Percentiles rank a stretch among this genome's conserved stretches.
These are phyloP conservation scores for Exophiala aquamarina DNA, from an alignment of 2,329 filamentous ascomycete species.

Conservation along the genomic window DNA sequence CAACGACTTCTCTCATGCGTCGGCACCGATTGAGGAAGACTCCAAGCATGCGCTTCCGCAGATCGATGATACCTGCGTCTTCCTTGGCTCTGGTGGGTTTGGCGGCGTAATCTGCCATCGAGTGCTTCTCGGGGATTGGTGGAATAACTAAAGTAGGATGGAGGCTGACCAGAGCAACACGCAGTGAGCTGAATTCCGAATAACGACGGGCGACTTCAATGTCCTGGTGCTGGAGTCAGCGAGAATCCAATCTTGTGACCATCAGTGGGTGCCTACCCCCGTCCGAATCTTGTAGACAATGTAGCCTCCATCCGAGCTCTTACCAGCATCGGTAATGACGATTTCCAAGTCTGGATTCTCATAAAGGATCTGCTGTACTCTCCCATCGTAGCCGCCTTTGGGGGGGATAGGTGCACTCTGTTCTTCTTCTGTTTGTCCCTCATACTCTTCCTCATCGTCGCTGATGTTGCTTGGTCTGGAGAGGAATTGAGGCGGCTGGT, in stretches of 20 bases:
- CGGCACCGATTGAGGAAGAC: constrained; percentile 94
- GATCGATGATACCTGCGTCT: constrained; percentile 92
- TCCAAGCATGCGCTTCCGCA: constrained; percentile 93
- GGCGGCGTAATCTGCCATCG: constrained; percentile 96
- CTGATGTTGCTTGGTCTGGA: constrained; percentile 55
- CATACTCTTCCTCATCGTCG: constrained; percentile 57
- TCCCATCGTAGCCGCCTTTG: constrained; percentile 87
- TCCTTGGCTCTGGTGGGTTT: constrained; percentile 98
- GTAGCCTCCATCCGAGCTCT: constrained; percentile 88
- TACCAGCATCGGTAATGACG: constrained; percentile 89
- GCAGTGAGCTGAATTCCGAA: constrained; percentile 91
- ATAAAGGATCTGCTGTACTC: constrained; percentile 95
- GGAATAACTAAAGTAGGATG: constrained; percentile 95
- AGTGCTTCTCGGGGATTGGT: constrained; percentile 97
- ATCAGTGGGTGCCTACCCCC: constrained; percentile 60
- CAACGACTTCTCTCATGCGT: constrained; percentile 85
- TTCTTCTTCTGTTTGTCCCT: constrained; percentile 44
- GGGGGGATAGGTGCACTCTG: constrained; percentile 56
- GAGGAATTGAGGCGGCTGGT: constrained; percentile 61
- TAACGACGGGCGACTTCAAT: constrained; percentile 93
- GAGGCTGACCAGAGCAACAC: constrained; percentile 82
- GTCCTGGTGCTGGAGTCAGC: constrained; percentile 58
- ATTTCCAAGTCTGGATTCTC: constrained; percentile 90
- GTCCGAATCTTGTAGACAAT: constrained; percentile 98
- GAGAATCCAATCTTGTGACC: not conserved